Evolutionary conservation across 768 basidiomycete species (phyloP), one percentile per base, ranked within the genome.

Genomic region (Panellus pusillus): DNA sequence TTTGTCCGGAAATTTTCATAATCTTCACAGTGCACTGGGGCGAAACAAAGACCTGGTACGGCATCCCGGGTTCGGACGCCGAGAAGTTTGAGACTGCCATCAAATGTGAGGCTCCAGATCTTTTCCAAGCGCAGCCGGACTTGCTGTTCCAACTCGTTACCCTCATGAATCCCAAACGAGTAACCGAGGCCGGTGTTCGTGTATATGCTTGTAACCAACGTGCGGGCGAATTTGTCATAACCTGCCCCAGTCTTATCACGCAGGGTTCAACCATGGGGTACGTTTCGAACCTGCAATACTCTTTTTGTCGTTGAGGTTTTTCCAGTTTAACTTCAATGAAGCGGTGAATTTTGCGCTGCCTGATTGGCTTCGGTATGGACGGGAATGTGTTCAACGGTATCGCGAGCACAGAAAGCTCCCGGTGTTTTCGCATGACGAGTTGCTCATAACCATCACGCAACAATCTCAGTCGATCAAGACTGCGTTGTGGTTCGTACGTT

Each of bases 31-130:
- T 96, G 89, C 94, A 98, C 68, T 98, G 93, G 92, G 97, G 97
- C 27, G 96, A 97, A 68, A 96, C 96, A 31, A 99, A 99, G 77
- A 99, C 96, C 0, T 99, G 97, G 97, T 99, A 99, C 70, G 95
- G 95, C 45, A 89, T 98, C 39, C 96, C 97, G 7, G 96, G 91
- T n/a, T 83, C 84, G 45, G 91, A 97, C 63, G 94, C 95, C 24
- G 92, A 91, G 61, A 92, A 92, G 69, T 98, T 99, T 65, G 97
- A 99, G 72, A 86, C 89, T 27, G 96, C 96, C 20, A 97, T 99
- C 70, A 88, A 87, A 71, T 80, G 81, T 50, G 95, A 98, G 70
- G 97, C 97, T 19, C 97, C 97, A 13, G 97, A 99, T 69, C 81
- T 99, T 18, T 99, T 99, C 66, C 93, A 98, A 67, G 91, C 94